A percentile compares a stretch with the other conserved stretches of the same genome.
phyloP scores from a whole-genome alignment of 2,329 filamentous ascomycete genomes.

The Exserohilum turcica region DNA sequence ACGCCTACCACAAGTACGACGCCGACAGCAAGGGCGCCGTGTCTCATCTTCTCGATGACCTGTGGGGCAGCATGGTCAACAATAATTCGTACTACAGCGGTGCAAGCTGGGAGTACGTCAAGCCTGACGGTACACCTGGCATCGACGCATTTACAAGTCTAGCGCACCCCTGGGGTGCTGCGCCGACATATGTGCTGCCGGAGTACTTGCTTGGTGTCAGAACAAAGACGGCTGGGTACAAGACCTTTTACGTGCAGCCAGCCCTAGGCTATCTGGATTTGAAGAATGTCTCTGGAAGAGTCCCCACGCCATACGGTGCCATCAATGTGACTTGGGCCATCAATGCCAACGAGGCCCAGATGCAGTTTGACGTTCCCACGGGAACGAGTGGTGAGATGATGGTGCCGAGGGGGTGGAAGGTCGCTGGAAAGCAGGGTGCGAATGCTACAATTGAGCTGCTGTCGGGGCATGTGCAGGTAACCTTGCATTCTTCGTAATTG shows the following conservation, averaged over 20 bases:
- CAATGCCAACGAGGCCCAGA: neutral
- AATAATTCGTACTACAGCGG: slow-evolving; percentile 47
- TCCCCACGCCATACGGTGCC: neutral
- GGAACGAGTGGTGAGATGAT: neutral
- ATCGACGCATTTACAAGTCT: slow-evolving; percentile 52
- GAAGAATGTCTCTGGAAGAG: neutral
- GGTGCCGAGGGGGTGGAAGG: neutral
- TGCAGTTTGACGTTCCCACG: neutral
- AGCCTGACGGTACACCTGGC: slow-evolving; percentile 48
- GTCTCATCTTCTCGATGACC: slow-evolving; percentile 42
- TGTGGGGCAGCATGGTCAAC: slow-evolving; percentile 53
- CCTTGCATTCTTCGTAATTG: neutral
- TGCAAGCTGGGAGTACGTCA: slow-evolving; percentile 55
- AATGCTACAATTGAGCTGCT: neutral
- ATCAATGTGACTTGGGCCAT: neutral
- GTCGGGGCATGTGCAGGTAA: neutral
- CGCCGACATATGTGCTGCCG: slow-evolving; percentile 52
- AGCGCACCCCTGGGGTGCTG: slow-evolving; percentile 54
- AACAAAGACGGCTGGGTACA: slow-evolving; percentile 16
- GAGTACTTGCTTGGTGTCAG: slow-evolving; percentile 26
- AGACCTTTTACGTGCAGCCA: slow-evolving; percentile 4
- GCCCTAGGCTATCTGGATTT: neutral
- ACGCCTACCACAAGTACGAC: slow-evolving; percentile 25
- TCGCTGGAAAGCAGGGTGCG: neutral
- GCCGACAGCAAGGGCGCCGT: slow-evolving; percentile 14